Evolutionary conservation across 441 rosid species (phyloP).

Genomic region (Daphne laureola): DNA sequence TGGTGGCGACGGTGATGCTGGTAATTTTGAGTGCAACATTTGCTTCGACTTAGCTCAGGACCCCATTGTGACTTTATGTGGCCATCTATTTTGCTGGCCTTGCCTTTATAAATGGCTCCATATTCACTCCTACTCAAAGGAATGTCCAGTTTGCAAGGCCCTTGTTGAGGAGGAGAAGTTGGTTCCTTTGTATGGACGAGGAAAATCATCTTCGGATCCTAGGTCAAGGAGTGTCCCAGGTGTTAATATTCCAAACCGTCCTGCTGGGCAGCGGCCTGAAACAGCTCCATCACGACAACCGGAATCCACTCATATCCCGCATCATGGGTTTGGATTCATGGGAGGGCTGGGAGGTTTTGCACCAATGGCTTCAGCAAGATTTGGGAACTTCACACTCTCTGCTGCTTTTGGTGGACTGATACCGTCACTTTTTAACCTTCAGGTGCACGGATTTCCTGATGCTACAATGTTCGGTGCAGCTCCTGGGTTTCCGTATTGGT

Average conservation of each 20-base stretch:
- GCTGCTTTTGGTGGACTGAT: constrained; percentile 83
- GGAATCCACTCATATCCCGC: constrained; percentile 54
- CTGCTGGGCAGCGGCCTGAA: constrained; percentile 83
- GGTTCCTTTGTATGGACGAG: constrained; percentile 93
- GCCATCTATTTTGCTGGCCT: constrained; percentile 97
- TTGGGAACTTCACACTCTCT: constrained; percentile 75
- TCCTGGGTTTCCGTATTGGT: constrained; percentile 63
- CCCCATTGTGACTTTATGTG: constrained; percentile 88
- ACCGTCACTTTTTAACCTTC: constrained; percentile 82
- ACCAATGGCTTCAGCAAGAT: constrained; percentile 63
- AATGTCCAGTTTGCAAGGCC: constrained; percentile 93
- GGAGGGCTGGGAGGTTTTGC: constrained; percentile 70
- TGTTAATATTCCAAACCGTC: constrained; percentile 67
- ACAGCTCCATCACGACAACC: constrained; percentile 54
- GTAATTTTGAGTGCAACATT: constrained; percentile 80
- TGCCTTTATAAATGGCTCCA: constrained; percentile 95
- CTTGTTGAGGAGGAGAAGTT: constrained; percentile 68
- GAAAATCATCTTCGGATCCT: constrained; percentile 69
- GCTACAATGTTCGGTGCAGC: constrained; percentile 67
- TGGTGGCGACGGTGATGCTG: constrained; percentile 43
- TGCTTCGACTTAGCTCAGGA: constrained; percentile 91
- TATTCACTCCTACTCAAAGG: constrained; percentile 53
- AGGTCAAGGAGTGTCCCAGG: constrained; percentile 69
- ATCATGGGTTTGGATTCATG: constrained; percentile 56
- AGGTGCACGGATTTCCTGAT: constrained; percentile 78